These are phyloP conservation scores for Dothistroma pini DNA, from an alignment of 2,329 filamentous ascomycete genomes.

Conservation along the genomic window DNA sequence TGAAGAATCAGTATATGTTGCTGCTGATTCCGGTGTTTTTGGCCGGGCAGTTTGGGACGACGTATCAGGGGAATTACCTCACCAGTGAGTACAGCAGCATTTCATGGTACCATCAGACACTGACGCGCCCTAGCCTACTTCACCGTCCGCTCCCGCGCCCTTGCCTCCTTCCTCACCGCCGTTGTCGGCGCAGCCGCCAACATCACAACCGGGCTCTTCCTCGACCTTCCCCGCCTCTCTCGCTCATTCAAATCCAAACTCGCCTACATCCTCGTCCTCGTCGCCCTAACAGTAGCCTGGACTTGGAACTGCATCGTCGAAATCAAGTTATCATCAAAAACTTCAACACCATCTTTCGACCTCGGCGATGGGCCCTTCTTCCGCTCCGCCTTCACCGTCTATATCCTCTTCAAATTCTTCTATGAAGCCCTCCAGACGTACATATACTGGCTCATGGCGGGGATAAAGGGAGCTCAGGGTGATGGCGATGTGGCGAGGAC, in stretches of 20 bases:
- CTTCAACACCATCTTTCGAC: conserved; percentile 14
- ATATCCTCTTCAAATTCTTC: conserved; percentile 28
- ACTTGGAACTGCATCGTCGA: conserved; percentile 19
- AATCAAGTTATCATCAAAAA: conserved; percentile 5
- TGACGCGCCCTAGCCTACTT: conserved; percentile 38
- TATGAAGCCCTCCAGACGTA: conserved; percentile 27
- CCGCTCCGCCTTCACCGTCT: conserved; percentile 21
- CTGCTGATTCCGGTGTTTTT: conserved; percentile 42
- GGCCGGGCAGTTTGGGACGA: conserved; percentile 42
- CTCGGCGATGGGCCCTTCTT: conserved; percentile 17
- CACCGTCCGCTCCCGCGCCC: conserved; percentile 44
- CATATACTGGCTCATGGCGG: conserved; percentile 28
- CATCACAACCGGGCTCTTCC: conserved; percentile 13
- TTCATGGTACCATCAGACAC: neutral
- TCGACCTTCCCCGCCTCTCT: conserved; percentile 14
- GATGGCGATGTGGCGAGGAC: conserved; percentile 34
- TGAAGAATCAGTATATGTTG: conserved; percentile 34
- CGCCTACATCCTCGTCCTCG: conserved; percentile 13
- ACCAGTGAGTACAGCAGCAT: conserved; percentile 13
- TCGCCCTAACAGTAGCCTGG: conserved; percentile 16
- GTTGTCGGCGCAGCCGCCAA: conserved; percentile 28
- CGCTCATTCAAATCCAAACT: conserved; percentile 15
- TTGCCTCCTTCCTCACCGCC: conserved; percentile 43
- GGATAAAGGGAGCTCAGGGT: conserved; percentile 27
- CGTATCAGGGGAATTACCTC: conserved; percentile 48